A percentile compares a stretch with the other conserved stretches of the same genome.
Conservation (phyloP, 257 asterid genomes). For the Solanum virginianum region DNA sequence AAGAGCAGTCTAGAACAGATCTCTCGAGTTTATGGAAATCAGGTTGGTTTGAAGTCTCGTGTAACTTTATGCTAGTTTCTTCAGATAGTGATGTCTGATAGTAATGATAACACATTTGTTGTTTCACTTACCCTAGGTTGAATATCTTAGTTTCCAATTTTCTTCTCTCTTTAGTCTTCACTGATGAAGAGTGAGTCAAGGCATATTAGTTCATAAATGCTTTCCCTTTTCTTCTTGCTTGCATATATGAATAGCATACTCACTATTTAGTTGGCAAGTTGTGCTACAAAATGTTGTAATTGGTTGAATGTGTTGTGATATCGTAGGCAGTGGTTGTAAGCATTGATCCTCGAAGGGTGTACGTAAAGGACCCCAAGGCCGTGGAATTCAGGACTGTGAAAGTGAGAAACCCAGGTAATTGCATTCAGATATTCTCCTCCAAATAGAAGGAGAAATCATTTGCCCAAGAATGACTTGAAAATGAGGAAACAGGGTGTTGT, state of each 20-base stretch:
- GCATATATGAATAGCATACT: not conserved
- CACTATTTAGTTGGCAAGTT: not conserved
- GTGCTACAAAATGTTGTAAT: not conserved
- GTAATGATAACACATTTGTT: not conserved
- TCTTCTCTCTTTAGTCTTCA: not conserved
- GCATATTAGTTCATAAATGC: not conserved
- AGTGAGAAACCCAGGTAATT: conserved; percentile 64
- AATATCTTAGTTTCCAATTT: not conserved
- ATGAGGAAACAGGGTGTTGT: not conserved
- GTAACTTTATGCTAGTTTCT: not conserved
- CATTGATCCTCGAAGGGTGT: conserved; percentile 91
- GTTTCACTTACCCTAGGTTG: not conserved
- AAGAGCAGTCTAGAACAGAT: conserved; percentile 91
- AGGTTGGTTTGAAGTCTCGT: conserved; percentile 21
- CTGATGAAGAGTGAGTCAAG: not conserved
- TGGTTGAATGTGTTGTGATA: not conserved
- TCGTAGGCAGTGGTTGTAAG: conserved; percentile 92
- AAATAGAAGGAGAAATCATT: not conserved
- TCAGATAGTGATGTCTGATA: not conserved
- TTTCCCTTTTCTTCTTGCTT: not conserved
- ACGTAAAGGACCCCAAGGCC: conserved; percentile 52
- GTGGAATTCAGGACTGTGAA: conserved; percentile 60
- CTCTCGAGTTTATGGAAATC: conserved; percentile 91
- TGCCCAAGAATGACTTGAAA: not conserved
- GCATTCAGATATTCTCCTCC: not conserved